Conservation (phyloP, 2,329 filamentous ascomycete species). For the Exophiala alcalophila region DNA sequence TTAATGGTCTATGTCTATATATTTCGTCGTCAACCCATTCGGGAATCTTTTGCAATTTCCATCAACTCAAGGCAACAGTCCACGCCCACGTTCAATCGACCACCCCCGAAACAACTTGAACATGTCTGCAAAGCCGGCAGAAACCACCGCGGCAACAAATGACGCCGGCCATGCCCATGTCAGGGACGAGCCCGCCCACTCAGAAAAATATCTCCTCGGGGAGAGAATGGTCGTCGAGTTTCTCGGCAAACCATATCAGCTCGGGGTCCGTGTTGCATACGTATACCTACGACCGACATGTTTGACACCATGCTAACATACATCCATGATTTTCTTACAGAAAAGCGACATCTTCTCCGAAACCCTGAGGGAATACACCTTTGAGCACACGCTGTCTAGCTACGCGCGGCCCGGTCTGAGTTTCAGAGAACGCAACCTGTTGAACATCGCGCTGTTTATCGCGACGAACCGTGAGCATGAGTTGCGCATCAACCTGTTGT, state of each 20-base stretch:
- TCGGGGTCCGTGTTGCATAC: background rate
- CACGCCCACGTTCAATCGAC: background rate
- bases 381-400: conserved; percentile 7
- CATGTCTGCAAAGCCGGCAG: background rate
- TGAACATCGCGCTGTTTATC: conserved; percentile 8
- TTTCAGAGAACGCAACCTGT: conserved; percentile 5
- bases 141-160: background rate
- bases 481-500: conserved; percentile 5
- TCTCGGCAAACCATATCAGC: conserved; percentile 7
- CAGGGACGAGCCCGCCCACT: conserved; percentile 2
- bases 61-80: background rate
- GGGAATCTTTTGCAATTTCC: background rate
- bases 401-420: conserved; percentile 5
- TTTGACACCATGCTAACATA: background rate
- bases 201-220: conserved; percentile 7
- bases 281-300: background rate
- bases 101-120: background rate
- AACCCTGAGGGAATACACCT: conserved; percentile 6
- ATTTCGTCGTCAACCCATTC: background rate
- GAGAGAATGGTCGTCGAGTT: conserved; percentile 8
- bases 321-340: too few relatives aligned
- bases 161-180: conserved; percentile 1
- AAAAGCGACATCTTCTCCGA: conserved; percentile 6
- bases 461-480: conserved; percentile 5
- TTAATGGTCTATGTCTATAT: background rate